phyloP scores from a whole-genome alignment of 108 stramenopile genomes.

The Stephanodiscus triporus region DNA sequence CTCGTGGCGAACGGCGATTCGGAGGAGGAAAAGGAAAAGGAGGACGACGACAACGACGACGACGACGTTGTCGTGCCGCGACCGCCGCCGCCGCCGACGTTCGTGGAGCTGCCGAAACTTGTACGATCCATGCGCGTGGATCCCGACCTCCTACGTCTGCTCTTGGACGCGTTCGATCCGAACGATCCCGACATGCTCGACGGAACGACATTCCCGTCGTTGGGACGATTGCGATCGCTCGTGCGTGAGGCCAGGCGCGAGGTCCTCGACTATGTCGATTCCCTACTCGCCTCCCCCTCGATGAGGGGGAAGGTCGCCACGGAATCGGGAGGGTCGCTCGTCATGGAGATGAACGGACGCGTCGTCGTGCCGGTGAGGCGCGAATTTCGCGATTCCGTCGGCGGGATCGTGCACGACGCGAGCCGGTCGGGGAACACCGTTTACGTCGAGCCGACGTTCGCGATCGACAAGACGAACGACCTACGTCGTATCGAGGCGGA shows the following conservation, averaged over 20 bases:
- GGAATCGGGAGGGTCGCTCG: constrained; percentile 73
- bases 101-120: constrained; percentile 64
- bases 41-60: constrained; percentile 11
- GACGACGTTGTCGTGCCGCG: too few species aligned
- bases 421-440: constrained; percentile 89
- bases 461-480: constrained; percentile 91
- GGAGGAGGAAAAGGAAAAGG: neutral
- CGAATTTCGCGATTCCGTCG: constrained; percentile 51
- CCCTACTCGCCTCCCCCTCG: constrained; percentile 58
- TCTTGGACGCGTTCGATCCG: constrained; percentile 70
- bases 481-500: constrained; percentile 71
- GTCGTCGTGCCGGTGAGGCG: constrained; percentile 73
- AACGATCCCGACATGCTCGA: constrained; percentile 55
- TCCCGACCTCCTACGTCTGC: constrained; percentile 55
- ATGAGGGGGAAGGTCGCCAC: constrained; percentile 71
- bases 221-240: constrained; percentile 66
- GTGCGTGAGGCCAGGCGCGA: constrained; percentile 60
- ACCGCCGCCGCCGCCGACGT: constrained; percentile 9
- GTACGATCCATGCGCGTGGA: constrained; percentile 57
- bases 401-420: constrained; percentile 90
- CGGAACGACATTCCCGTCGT: constrained; percentile 68
- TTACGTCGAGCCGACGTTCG: constrained; percentile 91
- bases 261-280: constrained; percentile 67
- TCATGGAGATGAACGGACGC: constrained; percentile 69
- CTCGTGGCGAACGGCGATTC: constrained; percentile 23